These are phyloP conservation scores for Filosporella fistucella DNA, from an alignment of 495 filamentous ascomycete genomes.

Conservation along the genomic window DNA sequence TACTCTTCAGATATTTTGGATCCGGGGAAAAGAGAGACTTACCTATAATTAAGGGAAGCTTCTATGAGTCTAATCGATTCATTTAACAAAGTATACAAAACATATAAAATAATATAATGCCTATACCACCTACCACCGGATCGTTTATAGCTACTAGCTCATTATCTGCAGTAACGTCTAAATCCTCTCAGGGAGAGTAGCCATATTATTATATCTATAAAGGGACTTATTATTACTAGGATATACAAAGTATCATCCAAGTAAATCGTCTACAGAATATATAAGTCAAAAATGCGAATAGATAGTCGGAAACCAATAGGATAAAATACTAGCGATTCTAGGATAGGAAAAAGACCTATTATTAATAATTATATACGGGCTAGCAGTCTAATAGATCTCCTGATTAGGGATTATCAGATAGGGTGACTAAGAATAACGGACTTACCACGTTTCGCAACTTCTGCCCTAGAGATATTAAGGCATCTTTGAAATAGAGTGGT, in stretches of 20 bases:
- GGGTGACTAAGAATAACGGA: too few species aligned
- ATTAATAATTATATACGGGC: background rate
- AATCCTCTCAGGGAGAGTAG: background rate
- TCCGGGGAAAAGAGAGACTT: conserved; percentile 4
- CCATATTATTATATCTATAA: conserved; percentile 2
- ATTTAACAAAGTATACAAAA: too few species aligned
- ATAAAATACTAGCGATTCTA: background rate
- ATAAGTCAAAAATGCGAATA: conserved; percentile 1
- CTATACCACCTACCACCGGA: background rate
- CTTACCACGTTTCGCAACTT: too few species aligned
- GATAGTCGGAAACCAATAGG: conserved; percentile 1
- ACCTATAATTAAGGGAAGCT: conserved; percentile 1
- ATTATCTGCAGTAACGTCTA: background rate
- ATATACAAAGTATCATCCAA: conserved; percentile 1
- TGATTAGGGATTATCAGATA: too few species aligned
- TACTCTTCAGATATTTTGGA: conserved; percentile 1
- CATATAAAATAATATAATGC: too few species aligned
- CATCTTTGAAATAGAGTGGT: too few species aligned
- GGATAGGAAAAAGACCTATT: conserved; percentile 1
- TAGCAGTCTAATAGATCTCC: too few species aligned
- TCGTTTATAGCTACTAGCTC: background rate
- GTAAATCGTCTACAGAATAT: conserved; percentile 2
- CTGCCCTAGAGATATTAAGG: too few species aligned
- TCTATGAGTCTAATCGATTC: conserved; percentile 3
- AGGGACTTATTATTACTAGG: background rate